Evolutionary conservation across 1,284 basidiomycete genomes (phyloP), one percentile per base, ranked within the genome.

Genomic region (Papiliotrema fonsecae): DNA sequence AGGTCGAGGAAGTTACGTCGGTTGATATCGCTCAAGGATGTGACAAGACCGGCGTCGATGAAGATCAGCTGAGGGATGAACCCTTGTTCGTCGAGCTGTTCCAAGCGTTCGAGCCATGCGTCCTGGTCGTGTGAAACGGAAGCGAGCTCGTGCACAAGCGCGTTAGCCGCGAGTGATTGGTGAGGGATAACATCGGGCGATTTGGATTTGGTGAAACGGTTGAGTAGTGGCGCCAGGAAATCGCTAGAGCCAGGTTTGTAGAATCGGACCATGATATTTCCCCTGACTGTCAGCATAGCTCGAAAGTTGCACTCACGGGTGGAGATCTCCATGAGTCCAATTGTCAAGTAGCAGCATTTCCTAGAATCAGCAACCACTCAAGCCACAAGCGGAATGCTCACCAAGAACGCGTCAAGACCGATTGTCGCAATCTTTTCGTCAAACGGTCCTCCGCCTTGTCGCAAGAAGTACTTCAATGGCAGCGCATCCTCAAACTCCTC

Each of bases 271-370:
- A 97, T 91, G 72, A 97, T 94, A 72, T 97, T 97, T 26, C 94
- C 94, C 0, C 91, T 90, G 71, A 89, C 39, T 67, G 45, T 49
- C 47, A 60, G 48, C 52, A 18, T 26, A 2, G 14, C 26, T 31
- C n/a, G 27, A 25, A 31, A 28, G 34, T n/a, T 6, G 6, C 3
- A 57, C 69, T 60, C 37, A 70, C 68, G 73, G 73, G 50, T 75
- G 73, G 24, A 96, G 79, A 71, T 96, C 94, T 3, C 93, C 85
- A 70, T 98, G 94, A 2, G 94, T 92, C 73, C 97, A 99, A 72
- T 99, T 98, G 75, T 99, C 94, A 40, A 98, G 78, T 1, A 99
- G 78, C 21, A 99, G 82, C 94, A 99, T 99, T 75, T 97, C 91
- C 88, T 93, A 32, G 26, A 37, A 19, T 45, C 45, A 51, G 51